These are phyloP conservation scores for Lachancea lanzarotensis DNA, from an alignment of 805 yeast genomes.

Conservation along the genomic window DNA sequence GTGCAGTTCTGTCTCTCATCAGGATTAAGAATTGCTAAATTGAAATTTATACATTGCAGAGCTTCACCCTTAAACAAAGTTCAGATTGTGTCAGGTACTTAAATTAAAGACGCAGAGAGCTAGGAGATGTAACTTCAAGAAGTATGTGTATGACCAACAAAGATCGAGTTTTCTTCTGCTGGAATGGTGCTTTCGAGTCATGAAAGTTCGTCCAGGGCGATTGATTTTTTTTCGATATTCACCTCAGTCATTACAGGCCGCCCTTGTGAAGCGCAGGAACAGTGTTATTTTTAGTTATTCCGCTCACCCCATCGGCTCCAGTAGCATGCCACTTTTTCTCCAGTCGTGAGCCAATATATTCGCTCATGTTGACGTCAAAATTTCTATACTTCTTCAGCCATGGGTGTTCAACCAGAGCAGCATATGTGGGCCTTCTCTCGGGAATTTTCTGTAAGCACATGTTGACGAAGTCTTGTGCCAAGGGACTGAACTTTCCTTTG, in stretches of 20 bases:
- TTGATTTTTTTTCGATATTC: not conserved
- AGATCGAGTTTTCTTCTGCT: not conserved
- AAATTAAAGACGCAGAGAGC: not conserved
- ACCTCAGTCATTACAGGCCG: slow-evolving; percentile 16
- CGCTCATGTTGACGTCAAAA: slow-evolving; percentile 34
- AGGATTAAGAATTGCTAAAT: too few relatives aligned
- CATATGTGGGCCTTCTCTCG: slow-evolving; percentile 71
- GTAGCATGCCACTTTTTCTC: slow-evolving; percentile 25
- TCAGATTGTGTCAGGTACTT: not conserved
- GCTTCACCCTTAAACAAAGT: too few relatives aligned
- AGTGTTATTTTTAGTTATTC: slow-evolving; percentile 17
- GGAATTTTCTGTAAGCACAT: slow-evolving; percentile 78
- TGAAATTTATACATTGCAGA: too few relatives aligned
- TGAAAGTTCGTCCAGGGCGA: not conserved
- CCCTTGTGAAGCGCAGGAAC: slow-evolving; percentile 36
- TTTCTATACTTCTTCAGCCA: slow-evolving; percentile 61
- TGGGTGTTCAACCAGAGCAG: slow-evolving; percentile 67
- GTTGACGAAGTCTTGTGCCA: slow-evolving; percentile 75
- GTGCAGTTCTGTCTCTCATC: too few relatives aligned
- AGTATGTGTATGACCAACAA: not conserved
- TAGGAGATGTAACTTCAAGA: not conserved
- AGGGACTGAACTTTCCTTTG: slow-evolving; percentile 51
- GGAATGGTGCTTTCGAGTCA: not conserved
- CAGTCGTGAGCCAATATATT: slow-evolving; percentile 34
- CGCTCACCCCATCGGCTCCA: slow-evolving; percentile 24